Evolutionary conservation across 2,329 filamentous ascomycete species (phyloP).

Genomic region (Aphanocladium album): DNA sequence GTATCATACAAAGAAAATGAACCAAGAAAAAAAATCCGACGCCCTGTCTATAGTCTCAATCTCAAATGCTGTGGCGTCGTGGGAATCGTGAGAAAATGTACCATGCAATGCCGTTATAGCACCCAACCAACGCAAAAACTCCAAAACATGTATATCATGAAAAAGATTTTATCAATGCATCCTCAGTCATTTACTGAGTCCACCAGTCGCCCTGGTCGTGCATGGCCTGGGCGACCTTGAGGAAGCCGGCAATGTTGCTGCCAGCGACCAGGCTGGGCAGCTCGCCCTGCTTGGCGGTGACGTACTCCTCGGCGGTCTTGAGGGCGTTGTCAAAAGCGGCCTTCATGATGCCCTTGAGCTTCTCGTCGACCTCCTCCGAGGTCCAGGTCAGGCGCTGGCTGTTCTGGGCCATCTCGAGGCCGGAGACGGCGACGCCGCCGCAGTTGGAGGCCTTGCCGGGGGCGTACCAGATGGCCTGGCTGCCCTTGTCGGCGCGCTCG

Average conservation of each 20-base stretch:
- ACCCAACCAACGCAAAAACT: constrained; percentile 10
- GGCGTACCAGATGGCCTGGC: constrained; percentile 82
- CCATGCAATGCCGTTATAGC: constrained; percentile 11
- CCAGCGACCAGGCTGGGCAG: constrained; percentile 87
- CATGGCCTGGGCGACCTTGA: constrained; percentile 94
- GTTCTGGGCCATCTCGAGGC: constrained; percentile 99
- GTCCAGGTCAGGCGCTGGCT: constrained; percentile 82
- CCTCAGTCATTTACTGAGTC: constrained; percentile 20
- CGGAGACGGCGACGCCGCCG: constrained; percentile 94
- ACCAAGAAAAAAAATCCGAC: not conserved
- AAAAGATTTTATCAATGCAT: not conserved
- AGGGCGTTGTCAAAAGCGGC: constrained; percentile 86
- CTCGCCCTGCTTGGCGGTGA: constrained; percentile 71
- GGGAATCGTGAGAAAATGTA: constrained; percentile 10
- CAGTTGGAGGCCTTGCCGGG: constrained; percentile 97
- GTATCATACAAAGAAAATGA: not conserved
- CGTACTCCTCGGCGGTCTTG: constrained; percentile 83
- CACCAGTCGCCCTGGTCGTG: constrained; percentile 96
- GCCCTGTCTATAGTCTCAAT: not conserved
- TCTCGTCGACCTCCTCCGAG: constrained; percentile 80
- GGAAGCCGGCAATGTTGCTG: constrained; percentile 95
- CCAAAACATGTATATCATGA: not conserved
- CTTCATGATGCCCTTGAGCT: constrained; percentile 94
- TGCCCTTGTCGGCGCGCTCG: constrained; percentile 64
- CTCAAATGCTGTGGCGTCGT: constrained; percentile 12